Evolutionary conservation across 345 rosid genomes (phyloP), one percentile per base, ranked within the genome.

Genomic region (Moricandia arvensis): DNA sequence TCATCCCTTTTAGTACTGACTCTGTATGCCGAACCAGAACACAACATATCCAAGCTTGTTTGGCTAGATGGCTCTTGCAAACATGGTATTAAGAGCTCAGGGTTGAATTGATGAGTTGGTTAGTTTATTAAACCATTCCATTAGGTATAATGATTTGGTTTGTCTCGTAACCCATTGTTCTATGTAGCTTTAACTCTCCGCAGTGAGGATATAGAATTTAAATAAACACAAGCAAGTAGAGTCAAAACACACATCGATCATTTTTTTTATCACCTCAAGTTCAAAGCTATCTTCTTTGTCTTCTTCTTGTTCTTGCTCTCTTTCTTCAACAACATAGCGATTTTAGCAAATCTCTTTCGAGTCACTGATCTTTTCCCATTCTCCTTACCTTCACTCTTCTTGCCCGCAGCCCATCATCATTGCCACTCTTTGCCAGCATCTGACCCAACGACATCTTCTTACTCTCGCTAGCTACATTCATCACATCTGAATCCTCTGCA

Each of bases 391-490:
- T 49, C 78, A 53, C 57, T 85, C 71, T 1, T 45, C 78, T 12
- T 58, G 15, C 78, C 63, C 18, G 69, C 37, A 15, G 27, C 3
- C n/a, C 13, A 61, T 82, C 86, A 38, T 24, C 58, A 13, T 11
- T 12, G 16, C 80, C 79, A 37, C 72, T 83, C 74, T 90, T 89
- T 10, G 87, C 72, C 10, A 95, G 91, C 90, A 95, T 88, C 83
- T 95, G 97, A 41, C 97, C 91, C 66, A 95, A 69, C 2, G 97
- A 90, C 31, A 88, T 84, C 75, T 88, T 89, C 59, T 74, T 82
- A 78, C 80, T 90, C 37, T 71, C 87, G 5, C 79, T 74, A 66
- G 49, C 54, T 77, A 73, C 79, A 57, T 78, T 84, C 35, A 62
- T 75, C 53, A 5, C 3, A 37, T 83, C 86, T 24, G 82, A 61